Conservation (phyloP, 495 filamentous ascomycete genomes). For the Aspergillus kassunensis region DNA sequence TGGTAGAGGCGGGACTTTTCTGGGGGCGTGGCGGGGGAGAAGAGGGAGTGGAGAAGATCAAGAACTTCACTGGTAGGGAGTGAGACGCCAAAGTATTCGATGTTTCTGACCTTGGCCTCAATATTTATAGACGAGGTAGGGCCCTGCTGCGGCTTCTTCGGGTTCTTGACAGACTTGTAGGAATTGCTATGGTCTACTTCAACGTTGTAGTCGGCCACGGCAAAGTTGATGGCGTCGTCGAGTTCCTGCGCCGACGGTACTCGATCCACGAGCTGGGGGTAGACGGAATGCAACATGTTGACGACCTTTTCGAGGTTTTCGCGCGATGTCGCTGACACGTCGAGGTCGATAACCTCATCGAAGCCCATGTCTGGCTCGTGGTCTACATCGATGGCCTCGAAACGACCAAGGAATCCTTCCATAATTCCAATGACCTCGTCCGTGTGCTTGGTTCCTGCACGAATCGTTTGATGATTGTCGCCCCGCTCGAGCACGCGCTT, state of each 20-base stretch:
- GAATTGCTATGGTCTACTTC: slow-evolving; percentile 61
- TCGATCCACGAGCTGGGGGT: slow-evolving; percentile 66
- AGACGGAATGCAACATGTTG: slow-evolving; percentile 60
- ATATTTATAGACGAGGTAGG: slow-evolving; percentile 10
- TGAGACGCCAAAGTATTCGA: slow-evolving; percentile 81
- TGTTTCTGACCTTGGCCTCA: slow-evolving; percentile 41
- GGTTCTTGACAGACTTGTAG: slow-evolving; percentile 23
- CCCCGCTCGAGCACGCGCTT: slow-evolving; percentile 78
- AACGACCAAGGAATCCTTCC: slow-evolving; percentile 86
- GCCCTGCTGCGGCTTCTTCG: slow-evolving; percentile 28
- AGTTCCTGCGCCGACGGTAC: slow-evolving; percentile 72
- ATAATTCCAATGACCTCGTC: slow-evolving; percentile 82
- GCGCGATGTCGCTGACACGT: slow-evolving; percentile 70
- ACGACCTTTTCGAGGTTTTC: slow-evolving; percentile 83
- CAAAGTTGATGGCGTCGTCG: slow-evolving; percentile 71
- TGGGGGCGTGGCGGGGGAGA: slow-evolving; percentile 38
- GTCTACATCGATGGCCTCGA: slow-evolving; percentile 66
- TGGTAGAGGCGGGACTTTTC: slow-evolving; percentile 64
- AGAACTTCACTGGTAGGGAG: slow-evolving; percentile 56
- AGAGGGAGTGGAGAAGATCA: slow-evolving; percentile 62
- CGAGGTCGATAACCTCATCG: slow-evolving; percentile 78
- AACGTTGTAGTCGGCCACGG: slow-evolving; percentile 75
- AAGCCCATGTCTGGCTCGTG: slow-evolving; percentile 69
- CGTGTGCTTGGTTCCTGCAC: slow-evolving; percentile 61
- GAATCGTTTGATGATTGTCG: slow-evolving; percentile 98